Percentiles rank a stretch among this genome's conserved stretches.
phyloP scores from a whole-genome alignment of 2,329 filamentous ascomycete species.

The Coccinonectria pachysandricola region DNA sequence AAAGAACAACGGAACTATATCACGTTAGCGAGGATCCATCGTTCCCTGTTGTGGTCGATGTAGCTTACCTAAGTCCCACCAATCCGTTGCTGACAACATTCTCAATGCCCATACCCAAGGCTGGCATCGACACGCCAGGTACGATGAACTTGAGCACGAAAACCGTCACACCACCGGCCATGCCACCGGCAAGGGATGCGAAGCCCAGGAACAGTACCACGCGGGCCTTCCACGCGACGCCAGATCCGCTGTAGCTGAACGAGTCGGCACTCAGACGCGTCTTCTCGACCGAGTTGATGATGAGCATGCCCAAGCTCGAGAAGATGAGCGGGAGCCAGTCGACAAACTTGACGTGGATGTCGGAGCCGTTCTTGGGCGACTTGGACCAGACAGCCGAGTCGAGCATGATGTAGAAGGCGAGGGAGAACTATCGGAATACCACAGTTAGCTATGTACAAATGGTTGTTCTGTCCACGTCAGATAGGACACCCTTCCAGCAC shows the following conservation, averaged over 20 bases:
- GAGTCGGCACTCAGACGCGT: slow-evolving; percentile 52
- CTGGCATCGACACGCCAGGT: slow-evolving; percentile 45
- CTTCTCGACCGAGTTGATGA: slow-evolving; percentile 63
- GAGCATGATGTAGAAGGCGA: slow-evolving; percentile 60
- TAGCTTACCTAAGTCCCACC: slow-evolving; percentile 47
- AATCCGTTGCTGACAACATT: slow-evolving; percentile 56
- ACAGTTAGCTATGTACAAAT: slow-evolving; percentile 10
- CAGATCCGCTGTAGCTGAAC: slow-evolving; percentile 51
- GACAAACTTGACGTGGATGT: slow-evolving; percentile 53
- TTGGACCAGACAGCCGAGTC: slow-evolving; percentile 59
- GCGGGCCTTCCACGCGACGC: slow-evolving; percentile 59
- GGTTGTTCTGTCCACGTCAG: too few species aligned
- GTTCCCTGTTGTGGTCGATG: too few species aligned
- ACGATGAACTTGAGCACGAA: slow-evolving; percentile 57
- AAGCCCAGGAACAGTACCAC: slow-evolving; percentile 59
- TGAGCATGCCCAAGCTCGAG: slow-evolving; percentile 57
- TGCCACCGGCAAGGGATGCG: slow-evolving; percentile 53
- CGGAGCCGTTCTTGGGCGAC: slow-evolving; percentile 46
- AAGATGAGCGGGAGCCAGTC: slow-evolving; percentile 63
- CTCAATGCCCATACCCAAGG: slow-evolving; percentile 53
- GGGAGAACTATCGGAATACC: slow-evolving; percentile 39
- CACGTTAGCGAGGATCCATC: slow-evolving; percentile 8
- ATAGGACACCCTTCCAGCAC: too few species aligned
- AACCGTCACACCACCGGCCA: slow-evolving; percentile 59
- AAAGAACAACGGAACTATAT: slow-evolving; percentile 50